Base-by-base conservation (phyloP, 2,329 filamentous ascomycete genomes). In the Chrysoporthe puriensis region DNA sequence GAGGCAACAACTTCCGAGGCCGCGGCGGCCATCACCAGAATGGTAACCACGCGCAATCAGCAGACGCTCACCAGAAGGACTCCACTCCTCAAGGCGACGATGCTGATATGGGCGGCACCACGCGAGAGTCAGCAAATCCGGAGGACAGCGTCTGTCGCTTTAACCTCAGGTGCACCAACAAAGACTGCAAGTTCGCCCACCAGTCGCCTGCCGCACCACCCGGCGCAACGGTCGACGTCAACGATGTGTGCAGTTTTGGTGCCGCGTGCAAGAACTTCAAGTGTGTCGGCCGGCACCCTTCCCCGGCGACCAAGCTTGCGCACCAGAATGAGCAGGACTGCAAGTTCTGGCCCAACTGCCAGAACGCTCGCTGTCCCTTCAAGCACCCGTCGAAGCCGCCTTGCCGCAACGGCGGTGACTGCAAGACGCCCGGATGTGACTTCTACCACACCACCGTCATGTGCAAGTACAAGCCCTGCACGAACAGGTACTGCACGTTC, bases 261-360 rank as follows among this genome's bases (percentile, higher is more conserved):
- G 93, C 89, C 2, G 94, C 94, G 9, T 99, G 96, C 88, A 97
- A 96, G 81, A 99, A 98, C 84, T 86, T 88, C 74, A 98, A 98
- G 81, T 99, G 96, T 76, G 92, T 91, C 9, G 94, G 87, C 42
- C 92, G 93, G 68, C 96, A 99, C 78, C 96, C 96, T 2, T 97
- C 94, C 7, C 96, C 96, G 1, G 94, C 95, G 6, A 87, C 91
- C 73, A 92, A 89, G 77, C 82, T 87, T 63, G 89, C 90, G 36
- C 92, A 95, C 77, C 91, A 97, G 80, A 86, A 89, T 68, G 91
- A 96, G 77, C 89, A 92, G 77, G 90, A 96, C 75, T 97, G 94
- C 87, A 93, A 91, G 76, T 97, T 94, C 84, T 97, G 88, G 78
- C 93, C 94, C 68, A 93, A 96, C 80, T 97, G 94, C 83, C 91